Evolutionary conservation across 441 rosid species (phyloP), one percentile per base, ranked within the genome.

Genomic region (Francoa sonchifolia): DNA sequence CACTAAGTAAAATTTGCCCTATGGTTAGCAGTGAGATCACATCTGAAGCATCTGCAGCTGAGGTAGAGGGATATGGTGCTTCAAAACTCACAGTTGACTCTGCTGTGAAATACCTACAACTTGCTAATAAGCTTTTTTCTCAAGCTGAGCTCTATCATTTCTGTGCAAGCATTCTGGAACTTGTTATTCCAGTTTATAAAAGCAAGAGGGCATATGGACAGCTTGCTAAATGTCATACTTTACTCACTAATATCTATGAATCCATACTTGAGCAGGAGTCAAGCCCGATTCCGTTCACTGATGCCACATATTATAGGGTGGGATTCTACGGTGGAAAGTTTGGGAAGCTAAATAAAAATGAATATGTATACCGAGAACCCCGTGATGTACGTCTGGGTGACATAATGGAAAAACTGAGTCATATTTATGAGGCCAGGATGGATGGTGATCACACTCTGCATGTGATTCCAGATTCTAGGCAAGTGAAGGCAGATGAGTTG

Each of bases 51-150:
- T 80, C 96, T 33, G 99, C 96, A 6, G 99, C 99, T 9, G 99
- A 90, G 68, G 99, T 90, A 8, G 99, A 90, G 75, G 99, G 99
- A 32, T 90, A 90, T 52, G 96, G 99, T 58, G 83, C 99, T 66
- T 90, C 99, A 23, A 90, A 90, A 65, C 96, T 90, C 50, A 90
- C 99, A 8, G 96, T 90, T 38, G 99, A 90, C 71, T 90, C 99
- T 12, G 99, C 96, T 8, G 96, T 90, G 49, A 90, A 90, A 72
- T 90, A 86, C 59, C 67, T 90, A 41, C 99, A 90, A 65, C 90
- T 80, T 47, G 96, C 96, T 18, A 86, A 83, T 64, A 90, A 78
- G 62, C 96, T 90, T 54, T 90, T 90, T 72, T 77, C 90, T 44
- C 96, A 82, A 63, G 96, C 99, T 21, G 99, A 90, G 78, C 93